Evolutionary conservation across 345 rosid genomes (phyloP).

Genomic region (Cochlearia excelsa): DNA sequence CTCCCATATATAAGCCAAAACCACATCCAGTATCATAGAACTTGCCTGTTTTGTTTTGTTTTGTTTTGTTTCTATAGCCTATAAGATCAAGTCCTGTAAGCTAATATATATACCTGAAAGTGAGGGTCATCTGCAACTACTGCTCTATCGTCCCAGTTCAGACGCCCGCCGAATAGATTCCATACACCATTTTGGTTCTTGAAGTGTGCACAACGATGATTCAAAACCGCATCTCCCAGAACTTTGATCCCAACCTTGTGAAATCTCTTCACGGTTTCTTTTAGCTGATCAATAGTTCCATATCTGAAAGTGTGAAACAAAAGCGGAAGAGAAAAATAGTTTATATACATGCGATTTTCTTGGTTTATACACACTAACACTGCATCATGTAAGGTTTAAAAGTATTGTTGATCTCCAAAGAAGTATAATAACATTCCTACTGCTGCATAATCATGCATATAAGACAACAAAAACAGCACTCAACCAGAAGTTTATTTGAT

Average conservation of each 20-base stretch:
- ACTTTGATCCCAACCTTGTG: slow-evolving; percentile 74
- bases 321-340: background rate
- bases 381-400: background rate
- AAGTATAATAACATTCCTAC: background rate
- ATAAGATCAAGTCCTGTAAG: slow-evolving; percentile 17
- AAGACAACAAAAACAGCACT: slow-evolving; percentile 19
- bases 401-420: slow-evolving; percentile 2
- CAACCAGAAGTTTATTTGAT: slow-evolving; percentile 2
- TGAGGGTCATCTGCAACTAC: slow-evolving; percentile 96
- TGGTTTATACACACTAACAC: slow-evolving; percentile 6
- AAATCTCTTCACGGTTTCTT: slow-evolving; percentile 60
- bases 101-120: slow-evolving; percentile 61
- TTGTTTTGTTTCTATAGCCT: background rate
- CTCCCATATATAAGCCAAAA: background rate
- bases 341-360: slow-evolving; percentile 3
- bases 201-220: slow-evolving; percentile 92
- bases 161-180: slow-evolving; percentile 90
- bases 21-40: slow-evolving; percentile 8
- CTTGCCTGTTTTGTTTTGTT: background rate
- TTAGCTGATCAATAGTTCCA: slow-evolving; percentile 81
- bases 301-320: slow-evolving; percentile 49
- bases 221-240: slow-evolving; percentile 92
- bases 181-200: slow-evolving; percentile 85
- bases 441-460: background rate
- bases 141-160: slow-evolving; percentile 94